These are phyloP conservation scores for Lichtheimia hyalospora DNA, from an alignment of 371 early-diverging fungal genomes.

Conservation along the genomic window DNA sequence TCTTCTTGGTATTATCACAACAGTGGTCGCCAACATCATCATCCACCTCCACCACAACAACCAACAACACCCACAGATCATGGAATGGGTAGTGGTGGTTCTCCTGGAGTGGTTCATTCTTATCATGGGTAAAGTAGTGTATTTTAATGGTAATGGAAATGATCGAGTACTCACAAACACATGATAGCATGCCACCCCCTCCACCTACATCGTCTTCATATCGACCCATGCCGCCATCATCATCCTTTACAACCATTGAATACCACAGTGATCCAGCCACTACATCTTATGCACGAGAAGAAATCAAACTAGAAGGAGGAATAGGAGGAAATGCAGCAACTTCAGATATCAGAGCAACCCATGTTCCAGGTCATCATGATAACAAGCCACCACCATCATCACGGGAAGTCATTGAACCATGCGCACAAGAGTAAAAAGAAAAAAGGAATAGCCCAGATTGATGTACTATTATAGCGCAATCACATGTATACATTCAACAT, in stretches of 20 bases:
- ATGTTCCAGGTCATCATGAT: neutral
- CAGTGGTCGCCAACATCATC: constrained; percentile 3
- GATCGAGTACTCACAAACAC: neutral
- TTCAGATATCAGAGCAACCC: neutral
- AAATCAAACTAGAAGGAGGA: neutral
- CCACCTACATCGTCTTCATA: neutral
- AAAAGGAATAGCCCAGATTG: too few species aligned
- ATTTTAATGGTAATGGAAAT: neutral
- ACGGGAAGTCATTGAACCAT: too few species aligned
- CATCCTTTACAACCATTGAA: neutral
- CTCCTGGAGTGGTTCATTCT: neutral
- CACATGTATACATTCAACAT: too few species aligned
- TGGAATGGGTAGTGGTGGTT: neutral
- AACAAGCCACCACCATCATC: too few species aligned
- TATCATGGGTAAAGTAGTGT: neutral
- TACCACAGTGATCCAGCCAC: neutral
- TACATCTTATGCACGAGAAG: neutral
- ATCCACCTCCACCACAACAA: neutral
- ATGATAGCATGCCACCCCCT: neutral
- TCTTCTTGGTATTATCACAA: constrained; percentile 8
- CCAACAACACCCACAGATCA: neutral
- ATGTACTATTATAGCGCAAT: too few species aligned
- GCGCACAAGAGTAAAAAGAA: too few species aligned
- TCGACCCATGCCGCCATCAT: neutral
- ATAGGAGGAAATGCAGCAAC: neutral